Evolutionary conservation across 2,329 filamentous ascomycete species (phyloP).

Genomic region (Colletotrichum brevisporum): DNA sequence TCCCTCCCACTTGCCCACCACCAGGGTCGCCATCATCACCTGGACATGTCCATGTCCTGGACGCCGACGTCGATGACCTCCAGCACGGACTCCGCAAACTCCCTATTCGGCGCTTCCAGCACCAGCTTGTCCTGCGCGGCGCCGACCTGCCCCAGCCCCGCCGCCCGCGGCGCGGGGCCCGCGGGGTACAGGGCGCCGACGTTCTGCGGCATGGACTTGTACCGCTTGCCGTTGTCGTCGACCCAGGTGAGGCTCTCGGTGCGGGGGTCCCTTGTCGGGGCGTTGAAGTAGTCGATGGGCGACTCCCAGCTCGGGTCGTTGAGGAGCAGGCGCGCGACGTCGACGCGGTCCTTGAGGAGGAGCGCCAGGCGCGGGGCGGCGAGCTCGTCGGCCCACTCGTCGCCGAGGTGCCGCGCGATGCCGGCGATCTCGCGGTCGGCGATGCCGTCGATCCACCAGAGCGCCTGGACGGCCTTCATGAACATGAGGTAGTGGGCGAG

Average conservation of each 20-base stretch:
- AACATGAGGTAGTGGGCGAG: conserved; percentile 68
- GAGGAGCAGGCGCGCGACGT: conserved; percentile 59
- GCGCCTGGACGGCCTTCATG: conserved; percentile 55
- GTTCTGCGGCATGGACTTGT: conserved; percentile 26
- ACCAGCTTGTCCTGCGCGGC: conserved; percentile 15
- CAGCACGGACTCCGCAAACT: conserved; percentile 17
- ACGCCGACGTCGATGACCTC: conserved; percentile 28
- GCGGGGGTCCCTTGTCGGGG: conserved; percentile 9
- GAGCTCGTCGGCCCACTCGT: conserved; percentile 58
- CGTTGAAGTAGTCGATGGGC: conserved; percentile 33
- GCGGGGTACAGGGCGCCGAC: conserved; percentile 25
- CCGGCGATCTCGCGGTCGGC: conserved; percentile 61
- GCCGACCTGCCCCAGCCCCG: conserved; percentile 3
- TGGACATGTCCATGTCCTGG: conserved; percentile 34
- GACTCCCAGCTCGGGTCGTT: conserved; percentile 60
- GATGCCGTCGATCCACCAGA: conserved; percentile 68
- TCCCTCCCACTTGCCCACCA: not conserved
- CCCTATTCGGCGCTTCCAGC: conserved; percentile 14
- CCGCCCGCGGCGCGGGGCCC: conserved; percentile 21
- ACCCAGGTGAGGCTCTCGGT: conserved; percentile 40
- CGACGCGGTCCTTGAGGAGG: conserved; percentile 48
- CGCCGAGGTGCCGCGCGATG: conserved; percentile 56
- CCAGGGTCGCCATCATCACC: not conserved
- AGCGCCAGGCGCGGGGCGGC: conserved; percentile 58
- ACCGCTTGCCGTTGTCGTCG: conserved; percentile 39